Evolutionary conservation across 2,329 filamentous ascomycete genomes (phyloP).

Genomic region (Graphilbum sp.): DNA sequence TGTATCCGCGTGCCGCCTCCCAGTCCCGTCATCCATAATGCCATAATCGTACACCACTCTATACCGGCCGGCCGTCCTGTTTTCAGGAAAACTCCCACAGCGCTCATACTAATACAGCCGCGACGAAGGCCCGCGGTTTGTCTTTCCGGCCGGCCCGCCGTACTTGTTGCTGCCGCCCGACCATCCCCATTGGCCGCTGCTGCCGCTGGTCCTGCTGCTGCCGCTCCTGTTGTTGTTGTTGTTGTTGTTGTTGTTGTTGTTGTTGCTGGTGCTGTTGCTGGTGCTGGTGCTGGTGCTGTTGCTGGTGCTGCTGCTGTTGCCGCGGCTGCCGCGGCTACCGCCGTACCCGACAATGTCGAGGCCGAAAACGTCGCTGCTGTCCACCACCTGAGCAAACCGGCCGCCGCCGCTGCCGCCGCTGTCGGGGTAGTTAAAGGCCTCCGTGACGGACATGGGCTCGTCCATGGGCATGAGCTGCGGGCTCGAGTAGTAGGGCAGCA

Average conservation of each 20-base stretch:
- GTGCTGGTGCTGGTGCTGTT: too few species aligned
- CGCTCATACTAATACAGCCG: too few species aligned
- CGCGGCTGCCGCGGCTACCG: too few species aligned
- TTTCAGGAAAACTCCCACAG: too few species aligned
- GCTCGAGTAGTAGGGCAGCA: conserved; percentile 21
- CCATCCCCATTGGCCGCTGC: neutral
- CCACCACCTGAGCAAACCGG: conserved; percentile 5
- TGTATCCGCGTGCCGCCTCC: too few species aligned
- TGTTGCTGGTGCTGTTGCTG: too few species aligned
- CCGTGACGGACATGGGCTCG: conserved; percentile 19
- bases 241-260: too few species aligned
- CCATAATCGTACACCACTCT: too few species aligned
- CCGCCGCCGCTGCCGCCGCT: neutral
- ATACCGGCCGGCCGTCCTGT: too few species aligned
- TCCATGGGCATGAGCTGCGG: conserved; percentile 22
- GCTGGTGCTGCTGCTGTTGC: too few species aligned
- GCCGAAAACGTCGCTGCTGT: conserved; percentile 7
- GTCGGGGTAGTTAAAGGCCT: conserved; percentile 11
- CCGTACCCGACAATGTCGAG: neutral
- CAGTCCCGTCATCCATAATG: too few species aligned
- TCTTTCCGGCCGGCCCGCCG: neutral
- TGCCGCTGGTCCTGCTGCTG: too few species aligned
- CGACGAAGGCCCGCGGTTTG: neutral
- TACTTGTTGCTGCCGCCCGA: neutral
- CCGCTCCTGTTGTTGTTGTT: conserved; percentile 9